Evolutionary conservation across 78 protist genomes (phyloP).

Genomic region (Mastigamoeba balamuthi): DNA sequence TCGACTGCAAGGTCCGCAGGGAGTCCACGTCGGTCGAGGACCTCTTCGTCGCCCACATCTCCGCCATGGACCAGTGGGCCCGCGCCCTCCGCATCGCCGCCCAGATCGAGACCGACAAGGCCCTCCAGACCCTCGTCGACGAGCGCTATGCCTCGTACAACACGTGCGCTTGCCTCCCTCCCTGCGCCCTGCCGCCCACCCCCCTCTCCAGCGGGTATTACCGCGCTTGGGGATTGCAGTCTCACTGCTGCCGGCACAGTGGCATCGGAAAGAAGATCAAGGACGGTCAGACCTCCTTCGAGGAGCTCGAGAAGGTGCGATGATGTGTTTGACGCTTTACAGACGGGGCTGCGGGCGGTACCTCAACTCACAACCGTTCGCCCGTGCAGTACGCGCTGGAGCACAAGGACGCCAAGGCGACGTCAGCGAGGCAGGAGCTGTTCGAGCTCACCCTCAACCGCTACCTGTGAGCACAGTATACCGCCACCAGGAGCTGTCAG

Average conservation of each 20-base stretch:
- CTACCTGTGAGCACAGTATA: too few species aligned
- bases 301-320: neutral
- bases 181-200: too few species aligned
- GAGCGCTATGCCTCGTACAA: neutral
- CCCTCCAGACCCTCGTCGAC: neutral
- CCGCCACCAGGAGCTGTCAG: too few species aligned
- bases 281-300: neutral
- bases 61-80: neutral
- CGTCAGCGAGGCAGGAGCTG: neutral
- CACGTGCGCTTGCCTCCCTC: too few species aligned
- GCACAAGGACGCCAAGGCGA: neutral
- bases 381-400: neutral
- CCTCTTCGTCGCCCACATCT: slow-evolving; percentile 1
- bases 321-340: too few species aligned
- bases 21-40: neutral
- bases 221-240: too few species aligned
- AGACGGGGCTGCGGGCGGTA: too few species aligned
- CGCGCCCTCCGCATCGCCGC: slow-evolving; percentile 1
- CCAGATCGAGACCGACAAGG: neutral
- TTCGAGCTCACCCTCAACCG: neutral
- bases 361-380: too few species aligned
- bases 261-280: neutral
- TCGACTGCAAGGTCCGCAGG: slow-evolving; percentile 8
- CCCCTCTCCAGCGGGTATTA: too few species aligned
- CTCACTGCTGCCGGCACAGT: neutral